Conservation (phyloP, 345 rosid species). For the Citrus unshiu region DNA sequence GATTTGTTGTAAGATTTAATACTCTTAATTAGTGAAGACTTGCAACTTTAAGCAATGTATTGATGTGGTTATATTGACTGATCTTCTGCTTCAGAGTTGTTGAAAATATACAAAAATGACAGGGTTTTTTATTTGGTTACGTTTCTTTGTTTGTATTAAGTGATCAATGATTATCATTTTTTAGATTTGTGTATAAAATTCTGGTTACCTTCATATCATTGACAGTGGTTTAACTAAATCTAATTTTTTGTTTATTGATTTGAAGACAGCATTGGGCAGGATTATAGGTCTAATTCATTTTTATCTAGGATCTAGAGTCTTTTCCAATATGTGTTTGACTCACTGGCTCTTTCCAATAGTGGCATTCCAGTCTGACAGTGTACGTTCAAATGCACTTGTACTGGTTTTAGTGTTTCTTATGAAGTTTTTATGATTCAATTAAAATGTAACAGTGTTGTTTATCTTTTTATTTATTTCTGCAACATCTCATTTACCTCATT, state of each 20-base stretch:
- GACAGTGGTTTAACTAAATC: background rate
- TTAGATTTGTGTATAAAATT: background rate
- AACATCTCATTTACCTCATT: background rate
- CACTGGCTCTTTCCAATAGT: background rate
- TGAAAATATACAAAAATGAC: background rate
- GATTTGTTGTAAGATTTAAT: slow-evolving; percentile 11
- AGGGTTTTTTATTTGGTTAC: background rate
- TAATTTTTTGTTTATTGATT: background rate
- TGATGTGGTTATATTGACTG: slow-evolving; percentile 4
- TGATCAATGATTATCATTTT: background rate
- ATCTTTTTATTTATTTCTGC: background rate
- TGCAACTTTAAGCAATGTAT: slow-evolving; percentile 18
- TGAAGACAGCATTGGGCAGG: background rate
- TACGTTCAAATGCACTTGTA: background rate
- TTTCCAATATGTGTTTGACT: background rate
- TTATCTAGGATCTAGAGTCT: background rate
- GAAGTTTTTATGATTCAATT: background rate
- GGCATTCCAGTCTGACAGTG: background rate
- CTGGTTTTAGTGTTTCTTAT: background rate
- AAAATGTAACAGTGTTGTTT: background rate
- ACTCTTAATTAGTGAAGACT: slow-evolving; percentile 1
- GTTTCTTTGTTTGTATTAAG: background rate
- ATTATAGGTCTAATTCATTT: background rate
- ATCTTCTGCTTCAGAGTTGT: background rate
- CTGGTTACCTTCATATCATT: too few species aligned